Base-by-base conservation (phyloP, 495 filamentous ascomycete species). In the Lentithecium fluviatile region DNA sequence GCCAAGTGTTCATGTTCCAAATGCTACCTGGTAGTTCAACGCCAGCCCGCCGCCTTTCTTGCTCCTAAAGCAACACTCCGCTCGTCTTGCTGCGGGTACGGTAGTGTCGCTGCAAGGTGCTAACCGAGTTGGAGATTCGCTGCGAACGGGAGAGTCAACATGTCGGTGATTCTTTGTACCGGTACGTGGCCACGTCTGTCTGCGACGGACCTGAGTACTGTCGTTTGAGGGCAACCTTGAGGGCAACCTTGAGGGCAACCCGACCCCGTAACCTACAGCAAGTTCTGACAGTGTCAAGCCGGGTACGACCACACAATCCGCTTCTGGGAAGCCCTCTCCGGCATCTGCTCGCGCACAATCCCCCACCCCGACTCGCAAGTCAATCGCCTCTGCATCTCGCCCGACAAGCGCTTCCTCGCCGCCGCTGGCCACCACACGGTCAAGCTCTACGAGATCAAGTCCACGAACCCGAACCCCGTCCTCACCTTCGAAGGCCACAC, bases 231-330 rank as follows among this genome's bases (percentile, higher is more conserved):
- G n/a, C n/a, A n/a, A n/a, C n/a, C n/a, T n/a, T n/a, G n/a, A n/a
- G n/a, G n/a, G n/a, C n/a, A n/a, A n/a, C n/a, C 29, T 32, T 32
- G 29, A 3, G 29, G 29, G 58, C 66, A 32, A 53, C 61, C 62
- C 60, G 62, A 25, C 60, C 66, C 48, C 67, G 50, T 52, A 13
- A 29, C 57, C 26, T 49, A 24, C 43, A 66, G 13, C 52, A 49
- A 60, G 52, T 15, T 20, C 61, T 65, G 42, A 46, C 40, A 13
- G 29, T 38, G 66, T 49, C 72, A 75, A 90, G 94, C 94, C 74
- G 95, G 94, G 66, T 97, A 98, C 77, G 94, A 98, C 79, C 94
- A 98, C 77, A 97, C 94, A 38, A 98, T 98, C 68, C 85, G 94
- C 53, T 98, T 98, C 79, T 98, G 94, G 94, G 94, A 98, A 73